These are phyloP conservation scores for Solanum pimpinellifolium DNA, from an alignment of 257 asterid genomes.

Conservation along the genomic window DNA sequence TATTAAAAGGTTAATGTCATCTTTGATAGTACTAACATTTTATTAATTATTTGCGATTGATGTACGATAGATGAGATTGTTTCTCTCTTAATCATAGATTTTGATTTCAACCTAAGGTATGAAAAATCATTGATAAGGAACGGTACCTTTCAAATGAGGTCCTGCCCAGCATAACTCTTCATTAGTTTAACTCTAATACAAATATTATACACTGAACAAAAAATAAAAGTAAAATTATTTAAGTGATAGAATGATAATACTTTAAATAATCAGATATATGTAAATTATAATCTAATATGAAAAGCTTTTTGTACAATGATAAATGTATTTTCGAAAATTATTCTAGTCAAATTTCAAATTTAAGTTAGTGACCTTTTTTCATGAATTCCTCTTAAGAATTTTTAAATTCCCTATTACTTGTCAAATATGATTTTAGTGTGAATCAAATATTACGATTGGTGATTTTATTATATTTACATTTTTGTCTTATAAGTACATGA, in stretches of 20 bases:
- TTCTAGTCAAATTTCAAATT: background rate
- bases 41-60: no score
- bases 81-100: no score
- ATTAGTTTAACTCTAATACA: no score
- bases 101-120: no score
- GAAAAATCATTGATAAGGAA: no score
- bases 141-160: background rate
- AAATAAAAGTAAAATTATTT: background rate
- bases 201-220: rapidly evolving
- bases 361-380: background rate
- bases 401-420: background rate
- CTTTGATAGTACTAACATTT: background rate
- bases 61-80: no score
- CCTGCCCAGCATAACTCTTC: background rate
- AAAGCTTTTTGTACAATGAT: background rate
- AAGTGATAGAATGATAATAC: no score
- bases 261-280: no score
- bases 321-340: background rate
- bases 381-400: background rate
- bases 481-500: background rate
- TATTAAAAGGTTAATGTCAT: background rate
- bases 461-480: no score
- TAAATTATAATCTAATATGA: no score
- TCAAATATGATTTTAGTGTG: background rate
- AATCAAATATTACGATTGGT: background rate